Evolutionary conservation across 2,329 filamentous ascomycete genomes (phyloP).

Genomic region (Colletotrichum sp.): DNA sequence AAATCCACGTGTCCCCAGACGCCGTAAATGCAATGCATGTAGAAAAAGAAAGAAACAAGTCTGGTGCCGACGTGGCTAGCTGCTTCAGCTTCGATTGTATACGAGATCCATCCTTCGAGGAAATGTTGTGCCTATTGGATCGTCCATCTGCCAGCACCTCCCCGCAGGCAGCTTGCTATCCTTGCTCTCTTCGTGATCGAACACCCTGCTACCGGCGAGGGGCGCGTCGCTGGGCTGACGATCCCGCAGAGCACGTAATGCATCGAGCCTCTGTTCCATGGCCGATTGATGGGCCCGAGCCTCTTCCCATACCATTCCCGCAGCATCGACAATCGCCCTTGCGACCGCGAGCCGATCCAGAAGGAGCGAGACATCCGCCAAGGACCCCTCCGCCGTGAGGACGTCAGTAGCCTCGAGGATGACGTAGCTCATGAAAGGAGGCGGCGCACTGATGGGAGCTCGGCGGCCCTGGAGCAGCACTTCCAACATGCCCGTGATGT

Average conservation of each 20-base stretch:
- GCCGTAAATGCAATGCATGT: slow-evolving; percentile 11
- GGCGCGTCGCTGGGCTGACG: slow-evolving; percentile 31
- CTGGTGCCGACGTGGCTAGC: background rate
- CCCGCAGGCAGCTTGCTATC: slow-evolving; percentile 28
- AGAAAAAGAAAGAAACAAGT: background rate
- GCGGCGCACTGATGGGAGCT: slow-evolving; percentile 47
- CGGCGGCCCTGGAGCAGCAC: slow-evolving; percentile 36
- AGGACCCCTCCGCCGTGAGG: slow-evolving; percentile 62
- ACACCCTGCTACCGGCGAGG: slow-evolving; percentile 34
- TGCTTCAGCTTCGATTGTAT: slow-evolving; percentile 26
- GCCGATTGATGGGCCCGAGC: slow-evolving; percentile 55
- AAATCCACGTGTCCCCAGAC: background rate
- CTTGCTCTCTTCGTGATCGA: slow-evolving; percentile 30
- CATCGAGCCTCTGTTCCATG: slow-evolving; percentile 44
- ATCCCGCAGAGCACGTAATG: slow-evolving; percentile 37
- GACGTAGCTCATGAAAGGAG: slow-evolving; percentile 67
- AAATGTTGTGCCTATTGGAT: slow-evolving; percentile 38
- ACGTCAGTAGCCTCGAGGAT: slow-evolving; percentile 71
- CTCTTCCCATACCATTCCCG: slow-evolving; percentile 65
- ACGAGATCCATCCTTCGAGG: slow-evolving; percentile 43
- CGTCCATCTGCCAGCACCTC: slow-evolving; percentile 37
- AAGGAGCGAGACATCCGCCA: slow-evolving; percentile 55
- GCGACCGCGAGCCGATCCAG: slow-evolving; percentile 60
- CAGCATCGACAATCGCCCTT: slow-evolving; percentile 58
- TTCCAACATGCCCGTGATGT: slow-evolving; percentile 48